Conservation (phyloP, 352 stramenopile genomes). For the Phytophthora constricta region DNA sequence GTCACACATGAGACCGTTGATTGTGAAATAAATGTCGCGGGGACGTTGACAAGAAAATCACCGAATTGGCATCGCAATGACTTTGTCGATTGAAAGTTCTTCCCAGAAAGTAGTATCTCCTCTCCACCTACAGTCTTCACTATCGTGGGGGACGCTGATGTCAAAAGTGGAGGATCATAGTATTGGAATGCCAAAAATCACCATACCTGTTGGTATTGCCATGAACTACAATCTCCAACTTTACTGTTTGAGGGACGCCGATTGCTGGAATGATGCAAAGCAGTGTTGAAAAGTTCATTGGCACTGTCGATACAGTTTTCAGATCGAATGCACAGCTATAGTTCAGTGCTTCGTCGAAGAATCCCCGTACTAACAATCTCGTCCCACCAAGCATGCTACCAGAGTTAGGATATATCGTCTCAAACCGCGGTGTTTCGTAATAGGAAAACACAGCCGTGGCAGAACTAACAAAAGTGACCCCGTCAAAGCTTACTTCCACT, state of each 20-base stretch:
- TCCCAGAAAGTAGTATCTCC: slow-evolving; percentile 36
- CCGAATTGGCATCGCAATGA: slow-evolving; percentile 48
- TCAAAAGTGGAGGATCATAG: slow-evolving; percentile 31
- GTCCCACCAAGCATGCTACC: slow-evolving; percentile 38
- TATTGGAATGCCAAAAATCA: slow-evolving; percentile 29
- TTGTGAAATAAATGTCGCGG: slow-evolving; percentile 33
- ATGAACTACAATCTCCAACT: slow-evolving; percentile 1
- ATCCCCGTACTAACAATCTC: slow-evolving; percentile 23
- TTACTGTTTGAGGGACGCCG: background rate
- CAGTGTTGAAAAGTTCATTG: slow-evolving; percentile 30
- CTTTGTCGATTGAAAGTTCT: slow-evolving; percentile 37
- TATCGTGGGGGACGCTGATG: slow-evolving; percentile 26
- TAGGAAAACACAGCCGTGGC: slow-evolving; percentile 27
- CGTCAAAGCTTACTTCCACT: slow-evolving; percentile 43
- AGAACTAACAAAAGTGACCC: slow-evolving; percentile 27
- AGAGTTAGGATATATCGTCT: slow-evolving; percentile 27
- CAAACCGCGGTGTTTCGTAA: slow-evolving; percentile 17
- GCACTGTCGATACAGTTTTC: slow-evolving; percentile 1
- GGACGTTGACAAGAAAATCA: slow-evolving; percentile 14
- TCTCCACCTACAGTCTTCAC: slow-evolving; percentile 34
- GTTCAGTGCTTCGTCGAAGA: slow-evolving; percentile 25
- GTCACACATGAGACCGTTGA: slow-evolving; percentile 37
- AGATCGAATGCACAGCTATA: slow-evolving; percentile 42
- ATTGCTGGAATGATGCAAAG: slow-evolving; percentile 26
- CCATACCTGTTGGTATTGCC: background rate